phyloP scores from a whole-genome alignment of 2,329 filamentous ascomycete species.

The Zopfia rhizophila region DNA sequence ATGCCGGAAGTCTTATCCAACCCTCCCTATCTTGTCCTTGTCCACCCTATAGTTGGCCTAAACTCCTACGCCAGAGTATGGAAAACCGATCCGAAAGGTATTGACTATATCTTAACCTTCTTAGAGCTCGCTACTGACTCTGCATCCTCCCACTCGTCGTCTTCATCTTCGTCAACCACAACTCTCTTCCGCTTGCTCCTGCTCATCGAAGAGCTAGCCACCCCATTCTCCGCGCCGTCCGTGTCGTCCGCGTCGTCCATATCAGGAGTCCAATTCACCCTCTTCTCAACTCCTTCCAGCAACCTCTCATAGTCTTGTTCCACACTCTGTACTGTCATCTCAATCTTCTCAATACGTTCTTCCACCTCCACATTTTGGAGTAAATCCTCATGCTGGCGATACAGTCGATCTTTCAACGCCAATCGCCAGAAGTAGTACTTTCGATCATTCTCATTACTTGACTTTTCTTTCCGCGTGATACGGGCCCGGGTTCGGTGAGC shows the following conservation, averaged over 20 bases:
- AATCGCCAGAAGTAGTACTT: slow-evolving; percentile 77
- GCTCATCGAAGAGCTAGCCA: slow-evolving; percentile 10
- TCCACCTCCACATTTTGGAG: slow-evolving; percentile 74
- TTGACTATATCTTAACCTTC: slow-evolving; percentile 32
- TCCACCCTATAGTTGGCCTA: too few relatives aligned
- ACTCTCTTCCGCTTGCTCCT: slow-evolving; percentile 48
- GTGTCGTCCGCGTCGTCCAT: slow-evolving; percentile 26
- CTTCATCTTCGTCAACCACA: slow-evolving; percentile 48
- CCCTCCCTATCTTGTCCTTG: too few relatives aligned
- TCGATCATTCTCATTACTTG: slow-evolving; percentile 67
- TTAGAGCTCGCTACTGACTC: slow-evolving; percentile 41
- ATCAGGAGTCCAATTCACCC: slow-evolving; percentile 30
- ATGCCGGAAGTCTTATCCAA: too few relatives aligned
- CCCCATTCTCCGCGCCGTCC: slow-evolving; percentile 19
- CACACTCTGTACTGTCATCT: slow-evolving; percentile 74
- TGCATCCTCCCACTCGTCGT: slow-evolving; percentile 49
- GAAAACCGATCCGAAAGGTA: too few relatives aligned
- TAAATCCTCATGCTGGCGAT: slow-evolving; percentile 76
- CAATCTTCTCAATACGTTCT: slow-evolving; percentile 77
- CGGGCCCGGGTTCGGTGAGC: slow-evolving; percentile 60
- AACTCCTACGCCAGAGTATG: too few relatives aligned
- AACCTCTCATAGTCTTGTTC: slow-evolving; percentile 78
- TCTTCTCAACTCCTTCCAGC: slow-evolving; percentile 60
- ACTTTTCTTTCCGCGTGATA: slow-evolving; percentile 55
- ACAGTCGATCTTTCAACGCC: slow-evolving; percentile 80